phyloP scores from a whole-genome alignment of 1,139 yeast species.

The Pichia sp. region DNA sequence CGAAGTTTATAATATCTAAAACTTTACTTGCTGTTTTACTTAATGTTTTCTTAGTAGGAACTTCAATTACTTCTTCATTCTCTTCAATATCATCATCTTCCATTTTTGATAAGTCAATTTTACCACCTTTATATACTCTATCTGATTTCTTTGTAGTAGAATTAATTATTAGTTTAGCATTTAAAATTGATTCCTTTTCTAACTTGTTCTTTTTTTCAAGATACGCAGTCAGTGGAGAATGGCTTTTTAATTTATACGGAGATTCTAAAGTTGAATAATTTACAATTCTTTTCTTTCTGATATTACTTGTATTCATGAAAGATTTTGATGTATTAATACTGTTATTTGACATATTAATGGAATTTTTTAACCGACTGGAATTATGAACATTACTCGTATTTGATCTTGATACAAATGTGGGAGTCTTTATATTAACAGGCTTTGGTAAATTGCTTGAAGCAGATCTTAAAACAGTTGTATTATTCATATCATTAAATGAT shows the following conservation, averaged over 20 bases:
- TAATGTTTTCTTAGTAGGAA: conserved; percentile 25
- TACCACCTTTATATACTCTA: conserved; percentile 17
- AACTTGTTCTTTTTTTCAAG: conserved; percentile 19
- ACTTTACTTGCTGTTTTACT: conserved; percentile 65
- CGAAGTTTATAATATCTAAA: conserved; percentile 52
- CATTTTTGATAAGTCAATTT: conserved; percentile 18
- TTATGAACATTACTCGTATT: neutral
- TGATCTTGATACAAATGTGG: conserved; percentile 19
- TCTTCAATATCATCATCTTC: conserved; percentile 10
- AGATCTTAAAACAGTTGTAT: conserved; percentile 21
- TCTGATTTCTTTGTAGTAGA: neutral
- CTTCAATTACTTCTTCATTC: neutral
- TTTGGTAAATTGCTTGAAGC: conserved; percentile 14
- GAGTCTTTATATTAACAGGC: conserved; percentile 23
- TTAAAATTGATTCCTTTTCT: conserved; percentile 18
- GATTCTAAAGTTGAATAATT: conserved; percentile 62
- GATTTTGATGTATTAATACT: conserved; percentile 3
- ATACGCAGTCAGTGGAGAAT: conserved; percentile 33
- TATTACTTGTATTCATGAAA: conserved; percentile 17
- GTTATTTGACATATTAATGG: conserved; percentile 3
- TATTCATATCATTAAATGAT: conserved; percentile 11
- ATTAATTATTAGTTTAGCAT: conserved; percentile 6
- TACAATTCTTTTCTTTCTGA: conserved; percentile 45
- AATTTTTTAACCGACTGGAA: neutral
- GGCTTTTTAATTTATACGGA: conserved; percentile 49